phyloP scores from a whole-genome alignment of 139 green algal genomes.

The Nannochloris sp. region DNA sequence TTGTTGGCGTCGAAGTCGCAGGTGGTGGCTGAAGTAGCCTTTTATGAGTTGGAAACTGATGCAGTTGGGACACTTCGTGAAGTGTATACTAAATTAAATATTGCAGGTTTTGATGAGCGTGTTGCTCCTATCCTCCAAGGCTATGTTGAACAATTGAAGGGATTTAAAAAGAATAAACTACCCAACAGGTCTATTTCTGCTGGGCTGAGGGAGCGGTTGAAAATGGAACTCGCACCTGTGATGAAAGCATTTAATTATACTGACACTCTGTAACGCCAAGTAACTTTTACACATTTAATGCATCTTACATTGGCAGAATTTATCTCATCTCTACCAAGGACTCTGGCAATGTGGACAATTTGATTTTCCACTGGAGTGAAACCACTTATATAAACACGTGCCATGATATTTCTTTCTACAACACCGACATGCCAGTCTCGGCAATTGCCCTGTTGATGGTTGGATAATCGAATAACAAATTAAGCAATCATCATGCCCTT shows the following conservation, averaged over 20 bases:
- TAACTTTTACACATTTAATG: background rate
- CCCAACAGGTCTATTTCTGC: slow-evolving; percentile 7
- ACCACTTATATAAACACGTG: slow-evolving; percentile 95
- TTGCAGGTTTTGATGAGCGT: slow-evolving; percentile 6
- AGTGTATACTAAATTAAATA: slow-evolving; percentile 37
- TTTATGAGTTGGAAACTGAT: slow-evolving; percentile 43
- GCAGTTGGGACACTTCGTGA: slow-evolving; percentile 27
- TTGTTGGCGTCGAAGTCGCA: background rate
- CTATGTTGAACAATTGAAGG: slow-evolving; percentile 27
- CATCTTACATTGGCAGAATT: background rate
- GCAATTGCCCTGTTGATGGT: slow-evolving; percentile 70
- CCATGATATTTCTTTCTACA: slow-evolving; percentile 89
- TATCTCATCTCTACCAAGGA: slow-evolving; percentile 40
- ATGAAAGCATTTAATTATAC: background rate
- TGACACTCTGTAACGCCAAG: background rate
- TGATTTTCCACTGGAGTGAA: slow-evolving; percentile 73
- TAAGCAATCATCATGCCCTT: slow-evolving; percentile 87
- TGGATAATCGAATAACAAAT: slow-evolving; percentile 94
- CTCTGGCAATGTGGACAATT: slow-evolving; percentile 89
- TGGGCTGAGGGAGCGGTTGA: background rate
- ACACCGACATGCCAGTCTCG: slow-evolving; percentile 59
- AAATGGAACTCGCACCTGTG: background rate
- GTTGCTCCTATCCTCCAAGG: background rate
- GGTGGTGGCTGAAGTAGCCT: slow-evolving; percentile 36
- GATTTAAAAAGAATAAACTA: slow-evolving; percentile 50